These are phyloP conservation scores for Botrytis hyacinthi DNA, from an alignment of 2,329 filamentous ascomycete genomes.

Conservation along the genomic window DNA sequence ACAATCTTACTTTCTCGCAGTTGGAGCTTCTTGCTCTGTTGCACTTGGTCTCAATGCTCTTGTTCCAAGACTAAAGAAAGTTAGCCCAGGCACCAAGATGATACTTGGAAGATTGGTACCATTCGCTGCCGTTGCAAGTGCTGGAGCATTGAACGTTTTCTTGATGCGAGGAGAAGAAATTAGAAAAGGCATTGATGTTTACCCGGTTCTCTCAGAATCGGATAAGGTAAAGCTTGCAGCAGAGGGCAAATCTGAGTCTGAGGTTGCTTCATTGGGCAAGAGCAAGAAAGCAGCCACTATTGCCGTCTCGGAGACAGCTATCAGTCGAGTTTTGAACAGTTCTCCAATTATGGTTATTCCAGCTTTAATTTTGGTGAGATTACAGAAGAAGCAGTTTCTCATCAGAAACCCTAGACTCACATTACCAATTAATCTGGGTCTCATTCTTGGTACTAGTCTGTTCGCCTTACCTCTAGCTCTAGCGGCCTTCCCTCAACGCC, in stretches of 20 bases:
- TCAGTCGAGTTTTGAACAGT: slow-evolving; percentile 88
- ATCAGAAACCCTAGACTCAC: slow-evolving; percentile 73
- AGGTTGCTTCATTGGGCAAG: slow-evolving; percentile 74
- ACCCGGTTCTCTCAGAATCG: slow-evolving; percentile 70
- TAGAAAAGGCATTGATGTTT: slow-evolving; percentile 86
- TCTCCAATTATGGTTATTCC: slow-evolving; percentile 97
- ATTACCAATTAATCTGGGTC: slow-evolving; percentile 77
- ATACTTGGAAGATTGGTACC: slow-evolving; percentile 86
- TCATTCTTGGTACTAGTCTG: slow-evolving; percentile 84
- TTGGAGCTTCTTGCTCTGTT: slow-evolving; percentile 89
- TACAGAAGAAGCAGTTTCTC: slow-evolving; percentile 84
- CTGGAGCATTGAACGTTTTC: slow-evolving; percentile 91
- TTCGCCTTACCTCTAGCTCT: slow-evolving; percentile 87
- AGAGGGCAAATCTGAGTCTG: slow-evolving; percentile 61
- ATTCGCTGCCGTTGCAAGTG: slow-evolving; percentile 90
- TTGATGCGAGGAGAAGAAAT: slow-evolving; percentile 98
- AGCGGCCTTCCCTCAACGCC: slow-evolving; percentile 87
- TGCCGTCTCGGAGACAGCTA: slow-evolving; percentile 88
- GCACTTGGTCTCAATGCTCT: slow-evolving; percentile 88
- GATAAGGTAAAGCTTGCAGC: slow-evolving; percentile 59
- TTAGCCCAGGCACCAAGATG: slow-evolving; percentile 72
- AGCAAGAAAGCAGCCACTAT: slow-evolving; percentile 83
- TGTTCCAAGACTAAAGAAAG: slow-evolving; percentile 76
- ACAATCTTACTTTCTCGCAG: slow-evolving; percentile 88
- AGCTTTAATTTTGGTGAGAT: slow-evolving; percentile 75